Base-by-base conservation (phyloP, 2,329 filamentous ascomycete genomes). In the Phoma sp. region DNA sequence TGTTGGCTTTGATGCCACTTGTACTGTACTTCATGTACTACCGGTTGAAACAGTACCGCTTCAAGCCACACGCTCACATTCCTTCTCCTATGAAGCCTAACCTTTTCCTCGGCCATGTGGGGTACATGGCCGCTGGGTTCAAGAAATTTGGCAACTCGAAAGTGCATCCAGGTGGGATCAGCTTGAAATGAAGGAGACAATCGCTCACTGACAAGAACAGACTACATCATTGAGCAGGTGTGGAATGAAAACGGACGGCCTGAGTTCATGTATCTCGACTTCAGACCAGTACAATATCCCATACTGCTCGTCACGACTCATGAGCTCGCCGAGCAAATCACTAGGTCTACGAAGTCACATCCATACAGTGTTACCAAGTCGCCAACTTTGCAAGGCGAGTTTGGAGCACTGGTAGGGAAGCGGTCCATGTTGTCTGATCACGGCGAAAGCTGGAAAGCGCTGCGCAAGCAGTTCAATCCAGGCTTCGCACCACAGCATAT, bases 401-500 rank as follows among this genome's bases (percentile, higher is more conserved):
- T 59, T 17, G 52, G 46, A 5, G 47, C 47, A 3, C 56, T 72
- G 7, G 52, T 75, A n/a, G 73, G 73, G 2, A 47, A 50, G 23
- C 53, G 52, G 14, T 73, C 73, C 3, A 53, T 76, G 7, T 56
- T 76, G 7, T 57, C 38, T 30, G 56, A 58, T 32, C 9, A 48
- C 9, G 68, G 65, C 12, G 66, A 69, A 38, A 50, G 56, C 1
- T 76, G 75, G 74, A 77, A 74, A 58, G 45, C 39, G 4, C 62
- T 74, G 40, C 68, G 74, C 25, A 67, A 68, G 38, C 67, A 65
- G 1, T 76, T 75, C 60, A 74, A 74, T 26, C 67, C 69, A 12
- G 74, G 72, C 3, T 78, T 78, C 45, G 67, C 68, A 4, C 66
- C 69, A 3, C 65, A 68, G 29, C 73, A 77, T 54, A 49, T 78